These are phyloP conservation scores for Agarophyton chilense DNA, from an alignment of 23 red algal genomes.

Conservation along the genomic window DNA sequence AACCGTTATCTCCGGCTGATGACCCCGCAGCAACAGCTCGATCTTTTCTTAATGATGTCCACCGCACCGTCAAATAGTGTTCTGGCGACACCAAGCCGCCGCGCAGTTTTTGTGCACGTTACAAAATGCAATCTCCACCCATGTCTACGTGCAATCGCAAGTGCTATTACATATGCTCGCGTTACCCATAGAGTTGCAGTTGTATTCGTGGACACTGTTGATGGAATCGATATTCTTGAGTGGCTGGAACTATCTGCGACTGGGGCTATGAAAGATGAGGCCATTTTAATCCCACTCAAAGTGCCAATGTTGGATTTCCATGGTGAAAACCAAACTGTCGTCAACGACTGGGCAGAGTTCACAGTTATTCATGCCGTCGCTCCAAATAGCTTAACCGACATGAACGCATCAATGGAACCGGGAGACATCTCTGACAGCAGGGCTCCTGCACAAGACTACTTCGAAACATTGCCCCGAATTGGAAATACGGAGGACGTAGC, in stretches of 20 bases:
- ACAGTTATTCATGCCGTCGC: slow-evolving; percentile 43
- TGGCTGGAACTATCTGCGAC: background rate
- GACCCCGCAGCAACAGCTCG: slow-evolving; percentile 12
- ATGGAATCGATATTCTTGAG: background rate
- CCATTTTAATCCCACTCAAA: slow-evolving; percentile 9
- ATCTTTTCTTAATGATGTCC: slow-evolving; percentile 34
- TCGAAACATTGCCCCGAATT: slow-evolving; percentile 29
- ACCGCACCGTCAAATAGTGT: background rate
- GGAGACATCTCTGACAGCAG: background rate
- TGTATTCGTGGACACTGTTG: slow-evolving; percentile 29
- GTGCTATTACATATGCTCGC: slow-evolving; percentile 56
- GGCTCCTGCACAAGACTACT: slow-evolving; percentile 12
- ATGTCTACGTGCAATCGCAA: slow-evolving; percentile 68
- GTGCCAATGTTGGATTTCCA: background rate
- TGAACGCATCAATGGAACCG: background rate
- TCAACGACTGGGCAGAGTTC: slow-evolving; percentile 62
- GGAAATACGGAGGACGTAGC: slow-evolving; percentile 53
- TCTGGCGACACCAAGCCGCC: background rate
- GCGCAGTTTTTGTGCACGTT: slow-evolving; percentile 53
- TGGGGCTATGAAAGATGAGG: slow-evolving; percentile 13
- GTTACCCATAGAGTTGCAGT: slow-evolving; percentile 54
- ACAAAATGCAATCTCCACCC: slow-evolving; percentile 18
- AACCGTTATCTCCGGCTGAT: slow-evolving; percentile 31
- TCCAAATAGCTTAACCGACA: slow-evolving; percentile 20
- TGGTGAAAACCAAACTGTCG: slow-evolving; percentile 5